Base-by-base conservation (phyloP, 2,329 filamentous ascomycete species). In the Clonostachys sp. region DNA sequence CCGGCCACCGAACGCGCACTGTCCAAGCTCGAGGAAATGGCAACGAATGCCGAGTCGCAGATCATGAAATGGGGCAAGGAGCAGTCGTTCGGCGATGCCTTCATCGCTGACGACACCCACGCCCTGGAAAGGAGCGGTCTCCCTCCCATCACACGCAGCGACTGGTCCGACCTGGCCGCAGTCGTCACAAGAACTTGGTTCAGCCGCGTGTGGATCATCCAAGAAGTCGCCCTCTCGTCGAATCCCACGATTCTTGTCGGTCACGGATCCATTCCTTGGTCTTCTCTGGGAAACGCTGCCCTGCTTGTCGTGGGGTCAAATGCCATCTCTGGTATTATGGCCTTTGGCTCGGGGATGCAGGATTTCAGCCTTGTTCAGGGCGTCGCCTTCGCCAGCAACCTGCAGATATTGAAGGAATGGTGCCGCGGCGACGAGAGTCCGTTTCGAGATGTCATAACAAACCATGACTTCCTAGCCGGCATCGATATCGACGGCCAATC, bases 161-260 rank as follows among this genome's bases (percentile, higher is more conserved):
- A 58, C 41, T 53, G 50, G 55, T 9, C 42, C 1, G 47, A 48
- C 18, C 36, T 58, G 24, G 45, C 39, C 4, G 53, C 53, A 30
- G 39, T 58, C 33, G 54, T 52, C 42, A 45, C 42, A 6, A 48
- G 59, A 18, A 42, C 52, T 2, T 63, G 60, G 57, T 61, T 62
- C 46, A 41, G 51, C 5, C 55, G 60, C 3, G 55, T 59, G 16
- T 63, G 60, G 60, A 56, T 58, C 46, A 50, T 61, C 20, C 60
- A 61, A 34, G 60, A 62, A 45, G 53, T 57, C 5, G 56, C 55
- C 12, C 44, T 62, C 5, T 56, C 57, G 6, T 24, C 18, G 6
- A 45, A 50, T 5, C 50, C 57, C 2, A 50, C 51, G 4, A 51
- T 60, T 9, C 43, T 60, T 17, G 51, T 59, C 14, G 58, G 59